Conservation (phyloP, 2,329 filamentous ascomycete species). For the Fulvia fulva region DNA sequence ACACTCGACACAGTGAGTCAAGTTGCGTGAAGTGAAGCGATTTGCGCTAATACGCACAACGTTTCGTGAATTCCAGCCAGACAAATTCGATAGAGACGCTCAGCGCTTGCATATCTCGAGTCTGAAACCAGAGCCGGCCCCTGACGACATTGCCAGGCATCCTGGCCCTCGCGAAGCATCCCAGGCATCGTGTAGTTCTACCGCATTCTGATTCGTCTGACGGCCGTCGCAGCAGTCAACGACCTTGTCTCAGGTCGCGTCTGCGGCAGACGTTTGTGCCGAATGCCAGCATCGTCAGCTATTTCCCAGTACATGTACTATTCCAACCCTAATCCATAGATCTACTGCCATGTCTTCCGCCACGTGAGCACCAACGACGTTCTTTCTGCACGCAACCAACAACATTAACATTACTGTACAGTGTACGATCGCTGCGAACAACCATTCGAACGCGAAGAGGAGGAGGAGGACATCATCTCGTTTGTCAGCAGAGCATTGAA, state of each 20-base stretch:
- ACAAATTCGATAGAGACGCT: neutral
- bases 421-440: no score
- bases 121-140: neutral
- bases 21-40: no score
- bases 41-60: no score
- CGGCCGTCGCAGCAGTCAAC: neutral
- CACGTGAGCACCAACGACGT: neutral
- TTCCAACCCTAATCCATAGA: no score
- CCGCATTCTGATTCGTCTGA: neutral
- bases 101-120: neutral
- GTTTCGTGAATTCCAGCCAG: neutral
- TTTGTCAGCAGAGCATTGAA: neutral
- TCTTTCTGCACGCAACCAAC: no score
- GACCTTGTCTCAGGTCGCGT: neutral
- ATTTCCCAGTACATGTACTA: neutral
- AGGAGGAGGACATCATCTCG: neutral
- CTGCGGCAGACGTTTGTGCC: neutral
- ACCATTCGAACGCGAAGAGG: no score
- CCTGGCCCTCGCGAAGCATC: neutral
- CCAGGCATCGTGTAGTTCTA: neutral
- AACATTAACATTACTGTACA: no score
- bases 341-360: neutral
- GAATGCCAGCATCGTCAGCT: neutral
- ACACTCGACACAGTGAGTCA: neutral
- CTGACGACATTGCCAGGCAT: neutral